Evolutionary conservation across 805 yeast species (phyloP).

Genomic region (Metschnikowia anglica): DNA sequence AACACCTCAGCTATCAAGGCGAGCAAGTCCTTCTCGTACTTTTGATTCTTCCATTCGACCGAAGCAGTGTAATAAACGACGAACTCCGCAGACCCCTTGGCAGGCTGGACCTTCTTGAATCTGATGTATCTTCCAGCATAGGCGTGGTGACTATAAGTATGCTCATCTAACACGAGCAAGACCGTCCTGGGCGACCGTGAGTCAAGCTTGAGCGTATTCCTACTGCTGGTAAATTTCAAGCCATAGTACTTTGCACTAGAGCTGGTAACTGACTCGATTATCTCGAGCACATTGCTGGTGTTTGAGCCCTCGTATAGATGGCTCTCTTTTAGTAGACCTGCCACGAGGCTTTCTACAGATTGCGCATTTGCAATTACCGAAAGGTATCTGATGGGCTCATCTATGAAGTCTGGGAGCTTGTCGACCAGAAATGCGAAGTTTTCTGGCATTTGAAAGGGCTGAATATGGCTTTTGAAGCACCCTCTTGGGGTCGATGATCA

Average conservation of each 20-base stretch:
- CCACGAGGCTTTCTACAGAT: neutral
- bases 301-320: constrained; percentile 1
- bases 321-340: constrained; percentile 1
- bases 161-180: constrained; percentile 10
- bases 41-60: neutral
- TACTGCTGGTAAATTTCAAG: neutral
- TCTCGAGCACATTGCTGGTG: constrained; percentile 2
- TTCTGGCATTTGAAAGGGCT: neutral
- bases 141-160: constrained; percentile 15
- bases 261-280: constrained; percentile 1
- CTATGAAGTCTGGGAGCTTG: constrained; percentile 11
- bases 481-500: neutral
- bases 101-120: constrained; percentile 15
- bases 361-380: constrained; percentile 10
- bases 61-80: constrained; percentile 4
- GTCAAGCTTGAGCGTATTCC: constrained; percentile 7
- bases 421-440: neutral
- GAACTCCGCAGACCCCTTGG: constrained; percentile 14
- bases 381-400: constrained; percentile 11
- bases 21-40: constrained; percentile 13
- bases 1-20: constrained; percentile 12
- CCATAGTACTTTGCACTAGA: constrained; percentile 3
- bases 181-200: constrained; percentile 4
- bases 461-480: neutral
- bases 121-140: constrained; percentile 17